These are phyloP conservation scores for Penicillium sp. DNA, from an alignment of 2,329 filamentous ascomycete species.

Conservation along the genomic window DNA sequence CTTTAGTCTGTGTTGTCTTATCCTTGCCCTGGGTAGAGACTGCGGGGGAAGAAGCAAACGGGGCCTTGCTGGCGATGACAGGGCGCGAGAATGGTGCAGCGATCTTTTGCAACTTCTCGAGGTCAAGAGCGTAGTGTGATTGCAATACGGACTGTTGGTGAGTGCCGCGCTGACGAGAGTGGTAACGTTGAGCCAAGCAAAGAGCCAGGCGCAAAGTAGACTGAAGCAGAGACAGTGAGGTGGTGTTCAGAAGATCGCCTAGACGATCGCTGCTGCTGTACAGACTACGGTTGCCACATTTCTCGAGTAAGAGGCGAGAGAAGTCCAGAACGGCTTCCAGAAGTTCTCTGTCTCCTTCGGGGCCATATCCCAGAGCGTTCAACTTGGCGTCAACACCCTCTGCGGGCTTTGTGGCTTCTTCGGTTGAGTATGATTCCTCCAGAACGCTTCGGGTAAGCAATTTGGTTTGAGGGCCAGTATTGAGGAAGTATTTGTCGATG, in stretches of 20 bases:
- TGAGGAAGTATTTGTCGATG: conserved; percentile 76
- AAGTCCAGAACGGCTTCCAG: conserved; percentile 81
- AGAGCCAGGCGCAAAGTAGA: conserved; percentile 77
- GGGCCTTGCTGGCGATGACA: conserved; percentile 52
- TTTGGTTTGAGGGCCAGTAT: conserved; percentile 75
- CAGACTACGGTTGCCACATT: conserved; percentile 94
- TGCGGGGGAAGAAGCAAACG: conserved; percentile 54
- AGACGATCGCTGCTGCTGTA: conserved; percentile 92
- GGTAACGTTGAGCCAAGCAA: conserved; percentile 87
- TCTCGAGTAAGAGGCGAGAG: conserved; percentile 83
- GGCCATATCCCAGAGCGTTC: conserved; percentile 62
- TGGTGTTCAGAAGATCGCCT: conserved; percentile 85
- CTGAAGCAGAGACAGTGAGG: conserved; percentile 75
- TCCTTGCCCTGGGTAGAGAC: conserved; percentile 74
- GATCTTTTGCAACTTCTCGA: conserved; percentile 81
- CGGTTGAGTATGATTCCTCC: conserved; percentile 54
- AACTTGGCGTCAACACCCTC: conserved; percentile 59
- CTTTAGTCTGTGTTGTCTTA: conserved; percentile 56
- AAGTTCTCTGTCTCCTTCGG: conserved; percentile 78
- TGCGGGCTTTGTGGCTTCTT: conserved; percentile 59
- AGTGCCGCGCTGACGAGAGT: conserved; percentile 78
- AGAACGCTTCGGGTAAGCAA: conserved; percentile 61
- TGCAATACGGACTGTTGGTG: conserved; percentile 73
- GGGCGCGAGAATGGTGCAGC: conserved; percentile 81
- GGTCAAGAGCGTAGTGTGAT: conserved; percentile 75